These are phyloP conservation scores for Umbelopsis isabellina DNA, from an alignment of 192 early-diverging fungal species.

Conservation along the genomic window DNA sequence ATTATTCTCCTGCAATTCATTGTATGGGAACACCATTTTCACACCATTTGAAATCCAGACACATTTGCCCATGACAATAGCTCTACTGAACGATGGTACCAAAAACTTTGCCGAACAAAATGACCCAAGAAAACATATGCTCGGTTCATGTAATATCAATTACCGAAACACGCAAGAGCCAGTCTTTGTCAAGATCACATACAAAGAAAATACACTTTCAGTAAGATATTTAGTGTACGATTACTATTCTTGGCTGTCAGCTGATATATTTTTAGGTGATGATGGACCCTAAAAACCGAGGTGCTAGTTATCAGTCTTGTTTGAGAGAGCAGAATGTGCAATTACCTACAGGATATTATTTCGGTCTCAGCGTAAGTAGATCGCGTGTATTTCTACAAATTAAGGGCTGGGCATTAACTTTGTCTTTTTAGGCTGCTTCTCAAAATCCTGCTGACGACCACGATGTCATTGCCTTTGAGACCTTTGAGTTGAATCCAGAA, in stretches of 20 bases:
- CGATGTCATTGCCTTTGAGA: slow-evolving; percentile 69
- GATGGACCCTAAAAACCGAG: slow-evolving; percentile 58
- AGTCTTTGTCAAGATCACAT: slow-evolving; percentile 60
- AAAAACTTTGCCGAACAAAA: slow-evolving; percentile 39
- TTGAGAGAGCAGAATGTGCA: slow-evolving; percentile 53
- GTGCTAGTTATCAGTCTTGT: slow-evolving; percentile 57
- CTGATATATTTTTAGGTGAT: slow-evolving; percentile 34
- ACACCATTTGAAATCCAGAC: slow-evolving; percentile 22
- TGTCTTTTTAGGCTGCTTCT: slow-evolving; percentile 37
- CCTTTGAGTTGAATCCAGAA: slow-evolving; percentile 69
- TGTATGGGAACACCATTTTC: no score
- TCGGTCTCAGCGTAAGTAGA: slow-evolving; percentile 64
- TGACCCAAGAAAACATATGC: slow-evolving; percentile 46
- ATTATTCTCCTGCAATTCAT: not conserved
- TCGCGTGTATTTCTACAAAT: slow-evolving; percentile 17
- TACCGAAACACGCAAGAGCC: slow-evolving; percentile 67
- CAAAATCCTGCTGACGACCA: slow-evolving; percentile 69
- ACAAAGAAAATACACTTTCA: slow-evolving; percentile 58
- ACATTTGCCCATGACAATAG: slow-evolving; percentile 58
- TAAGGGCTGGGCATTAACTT: not conserved
- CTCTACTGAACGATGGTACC: slow-evolving; percentile 65
- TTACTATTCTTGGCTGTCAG: slow-evolving; percentile 19
- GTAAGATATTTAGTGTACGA: slow-evolving; percentile 25
- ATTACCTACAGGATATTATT: slow-evolving; percentile 73
- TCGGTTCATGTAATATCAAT: slow-evolving; percentile 62